A percentile compares a stretch with the other conserved stretches of the same genome.
These are phyloP conservation scores for Diospyros kaki DNA, from an alignment of 148 eudicot genomes.

Conservation along the genomic window DNA sequence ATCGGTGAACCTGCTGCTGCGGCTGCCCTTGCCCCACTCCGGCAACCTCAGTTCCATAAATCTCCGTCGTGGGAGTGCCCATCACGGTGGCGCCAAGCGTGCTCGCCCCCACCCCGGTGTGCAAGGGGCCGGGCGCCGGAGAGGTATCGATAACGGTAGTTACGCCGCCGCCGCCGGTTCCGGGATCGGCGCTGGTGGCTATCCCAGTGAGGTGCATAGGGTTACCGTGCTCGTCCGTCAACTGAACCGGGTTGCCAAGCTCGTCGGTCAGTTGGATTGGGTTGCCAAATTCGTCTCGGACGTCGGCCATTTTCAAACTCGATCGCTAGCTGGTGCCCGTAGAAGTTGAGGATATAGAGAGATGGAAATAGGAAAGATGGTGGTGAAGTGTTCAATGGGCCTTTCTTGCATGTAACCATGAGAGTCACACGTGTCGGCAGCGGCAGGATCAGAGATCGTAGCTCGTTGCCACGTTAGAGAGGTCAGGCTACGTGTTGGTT, in stretches of 20 bases:
- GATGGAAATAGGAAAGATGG: background rate
- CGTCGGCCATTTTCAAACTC: slow-evolving; percentile 45
- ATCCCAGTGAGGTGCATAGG: slow-evolving; percentile 68
- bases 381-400: background rate
- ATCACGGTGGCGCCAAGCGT: no score
- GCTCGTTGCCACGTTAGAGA: slow-evolving; percentile 2
- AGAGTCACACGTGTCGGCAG: slow-evolving; percentile 1
- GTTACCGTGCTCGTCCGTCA: slow-evolving; percentile 71
- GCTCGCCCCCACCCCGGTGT: no score
- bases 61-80: no score
- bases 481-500: background rate
- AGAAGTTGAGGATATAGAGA: background rate
- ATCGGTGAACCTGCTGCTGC: slow-evolving; percentile 26
- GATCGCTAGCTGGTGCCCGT: background rate
- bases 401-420: slow-evolving; percentile 3
- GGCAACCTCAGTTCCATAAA: background rate
- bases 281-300: slow-evolving; percentile 61
- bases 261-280: slow-evolving; percentile 66
- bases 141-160: background rate
- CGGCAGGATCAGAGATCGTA: background rate
- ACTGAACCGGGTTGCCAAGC: slow-evolving; percentile 56
- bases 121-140: background rate
- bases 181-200: slow-evolving; percentile 27
- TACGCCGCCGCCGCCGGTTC: background rate
- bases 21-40: slow-evolving; percentile 8